These are phyloP conservation scores for Rhynchospora tenuis DNA, from an alignment of 176 grass and related monocot species.

Conservation along the genomic window DNA sequence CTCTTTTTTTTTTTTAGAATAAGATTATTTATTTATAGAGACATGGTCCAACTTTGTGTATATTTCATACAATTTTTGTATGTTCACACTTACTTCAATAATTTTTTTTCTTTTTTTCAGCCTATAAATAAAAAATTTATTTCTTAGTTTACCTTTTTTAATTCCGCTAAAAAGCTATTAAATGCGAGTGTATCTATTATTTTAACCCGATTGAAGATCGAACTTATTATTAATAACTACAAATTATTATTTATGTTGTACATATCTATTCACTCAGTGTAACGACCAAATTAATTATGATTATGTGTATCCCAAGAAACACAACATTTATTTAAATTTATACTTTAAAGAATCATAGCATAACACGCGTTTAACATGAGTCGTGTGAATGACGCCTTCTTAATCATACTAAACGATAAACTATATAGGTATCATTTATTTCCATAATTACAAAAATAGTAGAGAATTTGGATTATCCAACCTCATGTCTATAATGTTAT, in stretches of 20 bases:
- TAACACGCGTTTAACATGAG: too few relatives aligned
- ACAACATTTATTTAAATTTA: neutral
- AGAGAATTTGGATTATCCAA: neutral
- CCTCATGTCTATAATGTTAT: neutral
- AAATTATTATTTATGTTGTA: neutral
- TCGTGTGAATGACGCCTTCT: neutral
- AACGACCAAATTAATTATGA: neutral
- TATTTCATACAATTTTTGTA: too few relatives aligned
- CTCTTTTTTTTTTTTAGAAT: too few relatives aligned
- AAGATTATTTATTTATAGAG: too few relatives aligned
- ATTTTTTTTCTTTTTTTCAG: too few relatives aligned
- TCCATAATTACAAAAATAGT: neutral
- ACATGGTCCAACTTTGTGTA: too few relatives aligned
- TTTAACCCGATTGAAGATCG: neutral
- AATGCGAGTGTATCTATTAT: neutral
- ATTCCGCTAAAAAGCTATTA: neutral
- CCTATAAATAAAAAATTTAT: too few relatives aligned
- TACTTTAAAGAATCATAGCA: neutral
- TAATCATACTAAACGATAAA: neutral
- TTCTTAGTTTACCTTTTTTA: too few relatives aligned
- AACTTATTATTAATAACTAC: neutral
- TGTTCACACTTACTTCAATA: too few relatives aligned
- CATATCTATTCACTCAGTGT: neutral
- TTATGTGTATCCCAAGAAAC: neutral
- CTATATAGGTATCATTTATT: neutral